A percentile compares a stretch with the other conserved stretches of the same genome.
Conservation (phyloP, 2,329 filamentous ascomycete genomes). For the Zasmidium citrigriseum region DNA sequence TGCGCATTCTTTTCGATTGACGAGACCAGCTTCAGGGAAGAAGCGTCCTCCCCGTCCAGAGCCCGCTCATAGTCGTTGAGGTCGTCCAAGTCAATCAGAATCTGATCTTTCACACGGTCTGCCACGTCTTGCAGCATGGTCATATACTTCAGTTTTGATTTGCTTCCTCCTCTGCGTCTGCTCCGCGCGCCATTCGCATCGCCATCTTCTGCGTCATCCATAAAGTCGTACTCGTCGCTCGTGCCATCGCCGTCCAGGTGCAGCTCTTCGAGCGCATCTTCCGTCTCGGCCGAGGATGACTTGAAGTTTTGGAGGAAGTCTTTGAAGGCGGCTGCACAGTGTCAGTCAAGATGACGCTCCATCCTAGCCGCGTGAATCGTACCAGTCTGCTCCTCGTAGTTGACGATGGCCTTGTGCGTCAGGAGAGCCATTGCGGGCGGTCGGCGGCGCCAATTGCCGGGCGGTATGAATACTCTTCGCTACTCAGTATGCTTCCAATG, state of each 20-base stretch:
- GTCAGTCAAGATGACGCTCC: constrained; percentile 32
- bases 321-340: constrained; percentile 70
- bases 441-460: background rate
- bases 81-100: constrained; percentile 88
- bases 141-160: constrained; percentile 79
- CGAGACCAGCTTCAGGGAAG: constrained; percentile 69
- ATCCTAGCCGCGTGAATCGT: constrained; percentile 37
- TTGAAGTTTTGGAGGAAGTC: constrained; percentile 90
- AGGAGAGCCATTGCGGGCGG: constrained; percentile 74
- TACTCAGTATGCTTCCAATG: background rate
- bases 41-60: constrained; percentile 54
- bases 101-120: constrained; percentile 73
- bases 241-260: constrained; percentile 84
- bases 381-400: constrained; percentile 87
- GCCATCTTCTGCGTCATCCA: constrained; percentile 69
- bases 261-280: constrained; percentile 79
- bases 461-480: background rate
- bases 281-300: constrained; percentile 69
- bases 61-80: constrained; percentile 78
- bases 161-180: constrained; percentile 43
- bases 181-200: constrained; percentile 35
- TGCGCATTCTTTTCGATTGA: constrained; percentile 90
- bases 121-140: constrained; percentile 83
- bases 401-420: constrained; percentile 74
- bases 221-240: constrained; percentile 89